A percentile compares a stretch with the other conserved stretches of the same genome.
phyloP scores from a whole-genome alignment of 441 rosid genomes.

The Jatropha podagrica region DNA sequence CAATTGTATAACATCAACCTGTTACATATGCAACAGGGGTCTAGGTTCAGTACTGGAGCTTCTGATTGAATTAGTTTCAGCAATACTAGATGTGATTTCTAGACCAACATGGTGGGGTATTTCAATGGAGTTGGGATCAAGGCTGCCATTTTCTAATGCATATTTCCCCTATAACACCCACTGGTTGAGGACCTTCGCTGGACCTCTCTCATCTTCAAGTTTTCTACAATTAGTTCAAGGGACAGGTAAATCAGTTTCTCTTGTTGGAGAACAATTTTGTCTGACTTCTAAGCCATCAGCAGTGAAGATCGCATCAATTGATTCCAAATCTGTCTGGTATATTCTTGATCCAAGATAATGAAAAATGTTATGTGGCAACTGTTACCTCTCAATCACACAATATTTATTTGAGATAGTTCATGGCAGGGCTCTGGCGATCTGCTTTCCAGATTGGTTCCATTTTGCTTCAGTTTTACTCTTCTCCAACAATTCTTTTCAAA shows the following conservation, averaged over 20 bases:
- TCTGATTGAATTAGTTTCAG: constrained; percentile 48
- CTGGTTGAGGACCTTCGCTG: constrained; percentile 43
- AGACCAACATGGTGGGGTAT: constrained; percentile 78
- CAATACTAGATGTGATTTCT: constrained; percentile 51
- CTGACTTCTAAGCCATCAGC: constrained; percentile 29
- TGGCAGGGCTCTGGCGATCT: constrained; percentile 76
- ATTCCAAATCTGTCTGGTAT: constrained; percentile 72
- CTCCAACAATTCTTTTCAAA: constrained; percentile 34
- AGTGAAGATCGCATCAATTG: constrained; percentile 30
- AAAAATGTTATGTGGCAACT: not conserved
- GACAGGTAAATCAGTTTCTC: constrained; percentile 28
- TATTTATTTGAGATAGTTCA: constrained; percentile 19
- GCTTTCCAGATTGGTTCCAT: constrained; percentile 82
- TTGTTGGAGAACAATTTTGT: constrained; percentile 24
- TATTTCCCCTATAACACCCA: constrained; percentile 57
- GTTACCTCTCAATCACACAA: not conserved
- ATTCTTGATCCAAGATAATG: constrained; percentile 14
- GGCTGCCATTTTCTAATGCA: constrained; percentile 61
- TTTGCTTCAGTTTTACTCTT: constrained; percentile 67
- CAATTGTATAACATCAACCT: constrained; percentile 4
- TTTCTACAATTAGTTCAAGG: constrained; percentile 43
- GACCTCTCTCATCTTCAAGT: constrained; percentile 46
- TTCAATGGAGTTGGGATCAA: constrained; percentile 51
- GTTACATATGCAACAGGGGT: constrained; percentile 58
- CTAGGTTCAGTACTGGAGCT: constrained; percentile 53